phyloP scores from a whole-genome alignment of 1,139 yeast species.

The Pneumocystis oryctolagi region DNA sequence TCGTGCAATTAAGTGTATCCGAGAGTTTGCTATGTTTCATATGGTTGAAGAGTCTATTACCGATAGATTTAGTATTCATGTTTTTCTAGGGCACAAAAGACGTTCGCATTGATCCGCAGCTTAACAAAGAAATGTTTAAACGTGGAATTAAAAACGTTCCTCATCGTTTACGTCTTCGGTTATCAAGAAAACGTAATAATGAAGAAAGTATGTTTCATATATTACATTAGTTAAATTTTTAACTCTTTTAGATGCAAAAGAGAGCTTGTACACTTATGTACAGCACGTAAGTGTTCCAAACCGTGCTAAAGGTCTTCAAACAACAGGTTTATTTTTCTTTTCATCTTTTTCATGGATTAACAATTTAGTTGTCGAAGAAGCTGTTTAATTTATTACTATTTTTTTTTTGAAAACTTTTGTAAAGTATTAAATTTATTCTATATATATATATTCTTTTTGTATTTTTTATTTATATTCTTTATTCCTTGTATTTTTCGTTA shows the following conservation, averaged over 20 bases:
- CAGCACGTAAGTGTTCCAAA: conserved; percentile 53
- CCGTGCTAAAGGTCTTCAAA: neutral
- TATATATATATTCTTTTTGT: neutral
- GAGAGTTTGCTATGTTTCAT: conserved; percentile 96
- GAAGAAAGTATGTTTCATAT: conserved; percentile 51
- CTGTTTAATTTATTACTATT: neutral
- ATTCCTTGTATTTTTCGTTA: neutral
- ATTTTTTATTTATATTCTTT: neutral
- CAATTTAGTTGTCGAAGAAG: neutral
- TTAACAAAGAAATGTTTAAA: conserved; percentile 98
- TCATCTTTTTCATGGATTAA: neutral
- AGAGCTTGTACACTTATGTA: conserved; percentile 94
- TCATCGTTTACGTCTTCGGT: conserved; percentile 95
- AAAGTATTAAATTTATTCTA: neutral
- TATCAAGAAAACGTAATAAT: conserved; percentile 99
- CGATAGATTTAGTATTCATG: neutral
- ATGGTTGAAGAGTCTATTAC: conserved; percentile 31
- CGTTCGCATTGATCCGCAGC: conserved; percentile 97
- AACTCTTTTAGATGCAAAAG: conserved; percentile 50
- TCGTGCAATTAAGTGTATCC: conserved; percentile 97
- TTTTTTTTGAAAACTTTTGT: no score
- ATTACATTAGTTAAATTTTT: neutral
- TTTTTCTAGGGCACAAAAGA: conserved; percentile 62
- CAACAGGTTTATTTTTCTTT: neutral
- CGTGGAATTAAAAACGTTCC: conserved; percentile 99